Base-by-base conservation (phyloP, 1,284 basidiomycete species). In the Ceratobasidium sp. region DNA sequence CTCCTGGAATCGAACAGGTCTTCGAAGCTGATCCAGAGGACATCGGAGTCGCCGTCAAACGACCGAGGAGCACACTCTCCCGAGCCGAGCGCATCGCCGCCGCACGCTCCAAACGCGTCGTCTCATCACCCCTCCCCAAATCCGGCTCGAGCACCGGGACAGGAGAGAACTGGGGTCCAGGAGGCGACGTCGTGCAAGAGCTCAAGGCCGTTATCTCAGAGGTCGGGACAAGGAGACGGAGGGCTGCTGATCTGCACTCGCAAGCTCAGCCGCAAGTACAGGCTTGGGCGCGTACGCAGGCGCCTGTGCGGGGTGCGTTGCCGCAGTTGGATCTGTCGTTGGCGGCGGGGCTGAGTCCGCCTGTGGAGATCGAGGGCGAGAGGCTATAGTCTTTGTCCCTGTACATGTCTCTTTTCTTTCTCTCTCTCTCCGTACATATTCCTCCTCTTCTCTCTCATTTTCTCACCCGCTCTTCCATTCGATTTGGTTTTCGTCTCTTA, bases 201-300 rank as follows among this genome's bases (percentile, higher is more conserved):
- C 82, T 94, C 76, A 91, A 91, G 80, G 91, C 92, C 77, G 91
- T 93, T 16, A 93, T 93, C 35, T 92, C 89, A 88, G 89, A 92
- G 78, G 92, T 94, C 6, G 86, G 90, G 26, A 89, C 93, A 81
- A 84, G 84, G 78, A 83, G 88, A 78, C 81, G 89, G 75, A 85
- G 83, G 80, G 83, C 89, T 84, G 80, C 79, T 72, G 57, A 35
- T 28, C 35, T n/a, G n/a, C n/a, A n/a, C n/a, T n/a, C n/a, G n/a
- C n/a, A n/a, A n/a, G n/a, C n/a, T n/a, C n/a, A n/a, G n/a, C n/a
- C n/a, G n/a, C n/a, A n/a, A n/a, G n/a, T n/a, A n/a, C n/a, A n/a
- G n/a, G n/a, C n/a, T n/a, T n/a, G n/a, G n/a, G n/a, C n/a, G n/a
- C n/a, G n/a, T 58, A 41, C 35, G 35, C 13, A n/a, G 35, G 41